phyloP scores from a whole-genome alignment of 2,329 filamentous ascomycete species.

The Sclerotinia borealis region DNA sequence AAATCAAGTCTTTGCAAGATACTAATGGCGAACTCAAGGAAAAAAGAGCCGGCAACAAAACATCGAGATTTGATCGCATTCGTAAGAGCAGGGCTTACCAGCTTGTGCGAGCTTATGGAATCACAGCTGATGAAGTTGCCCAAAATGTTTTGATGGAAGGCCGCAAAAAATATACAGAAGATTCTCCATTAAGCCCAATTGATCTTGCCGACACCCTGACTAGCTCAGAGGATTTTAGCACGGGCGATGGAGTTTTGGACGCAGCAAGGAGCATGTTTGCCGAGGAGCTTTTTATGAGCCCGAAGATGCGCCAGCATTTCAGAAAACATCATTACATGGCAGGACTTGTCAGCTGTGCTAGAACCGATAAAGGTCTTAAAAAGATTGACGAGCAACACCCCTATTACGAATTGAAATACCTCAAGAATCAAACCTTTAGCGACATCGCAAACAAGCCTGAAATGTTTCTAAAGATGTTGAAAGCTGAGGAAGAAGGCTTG shows the following conservation, averaged over 20 bases:
- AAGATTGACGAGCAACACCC: conserved; percentile 93
- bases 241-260: conserved; percentile 66
- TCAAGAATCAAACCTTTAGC: conserved; percentile 78
- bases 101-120: conserved; percentile 83
- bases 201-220: conserved; percentile 79
- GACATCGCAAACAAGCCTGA: conserved; percentile 81
- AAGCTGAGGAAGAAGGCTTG: conserved; percentile 88
- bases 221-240: conserved; percentile 65
- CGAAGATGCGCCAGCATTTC: conserved; percentile 83
- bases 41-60: conserved; percentile 71
- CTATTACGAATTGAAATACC: conserved; percentile 97
- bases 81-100: conserved; percentile 73
- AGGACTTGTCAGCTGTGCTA: conserved; percentile 77
- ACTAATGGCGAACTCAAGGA: conserved; percentile 58
- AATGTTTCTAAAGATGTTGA: conserved; percentile 93
- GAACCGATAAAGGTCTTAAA: conserved; percentile 89
- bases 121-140: conserved; percentile 81
- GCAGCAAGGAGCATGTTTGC: conserved; percentile 83
- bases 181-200: conserved; percentile 71
- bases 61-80: conserved; percentile 75
- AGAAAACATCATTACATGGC: conserved; percentile 76
- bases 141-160: conserved; percentile 77
- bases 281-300: conserved; percentile 83
- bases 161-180: conserved; percentile 76
- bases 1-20: conserved; percentile 73